Percentiles rank a stretch among this genome's conserved stretches.
phyloP scores from a whole-genome alignment of 805 yeast species.

The Schwanniomyces sp. region DNA sequence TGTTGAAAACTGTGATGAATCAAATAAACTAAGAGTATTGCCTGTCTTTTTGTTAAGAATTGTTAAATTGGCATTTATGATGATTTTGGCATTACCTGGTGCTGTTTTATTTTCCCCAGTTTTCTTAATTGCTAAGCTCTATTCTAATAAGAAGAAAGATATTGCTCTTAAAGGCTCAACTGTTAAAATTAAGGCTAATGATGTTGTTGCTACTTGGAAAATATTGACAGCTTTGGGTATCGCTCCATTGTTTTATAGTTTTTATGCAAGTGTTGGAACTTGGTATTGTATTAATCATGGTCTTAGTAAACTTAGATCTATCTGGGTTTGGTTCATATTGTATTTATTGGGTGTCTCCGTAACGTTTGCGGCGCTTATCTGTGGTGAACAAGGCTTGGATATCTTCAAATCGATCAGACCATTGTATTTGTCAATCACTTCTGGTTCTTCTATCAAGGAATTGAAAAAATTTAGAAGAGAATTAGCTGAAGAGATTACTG shows the following conservation, averaged over 20 bases:
- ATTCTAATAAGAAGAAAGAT: conserved; percentile 70
- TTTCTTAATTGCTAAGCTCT: conserved; percentile 71
- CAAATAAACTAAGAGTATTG: conserved; percentile 49
- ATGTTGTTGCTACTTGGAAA: conserved; percentile 97
- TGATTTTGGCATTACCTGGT: conserved; percentile 83
- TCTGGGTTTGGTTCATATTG: conserved; percentile 45
- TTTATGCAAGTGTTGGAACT: conserved; percentile 70
- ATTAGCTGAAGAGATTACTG: conserved; percentile 73
- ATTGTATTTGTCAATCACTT: conserved; percentile 61
- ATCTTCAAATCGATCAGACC: conserved; percentile 82
- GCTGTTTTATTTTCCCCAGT: conserved; percentile 83
- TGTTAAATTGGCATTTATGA: conserved; percentile 53
- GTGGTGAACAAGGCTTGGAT: conserved; percentile 95
- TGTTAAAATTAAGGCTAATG: conserved; percentile 89
- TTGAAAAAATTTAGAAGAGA: conserved; percentile 61
- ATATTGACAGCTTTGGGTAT: conserved; percentile 83
- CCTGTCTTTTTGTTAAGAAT: conserved; percentile 58
- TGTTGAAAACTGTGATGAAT: conserved; percentile 55
- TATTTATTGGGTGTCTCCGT: conserved; percentile 69
- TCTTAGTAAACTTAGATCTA: conserved; percentile 10
- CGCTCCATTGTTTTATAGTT: conserved; percentile 81
- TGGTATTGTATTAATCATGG: conserved; percentile 24
- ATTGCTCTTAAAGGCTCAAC: conserved; percentile 83
- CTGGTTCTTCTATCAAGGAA: conserved; percentile 55
- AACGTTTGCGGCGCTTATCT: conserved; percentile 85